These are phyloP conservation scores for Aeschynomene evenia DNA, from an alignment of 306 rosid species.

Conservation along the genomic window DNA sequence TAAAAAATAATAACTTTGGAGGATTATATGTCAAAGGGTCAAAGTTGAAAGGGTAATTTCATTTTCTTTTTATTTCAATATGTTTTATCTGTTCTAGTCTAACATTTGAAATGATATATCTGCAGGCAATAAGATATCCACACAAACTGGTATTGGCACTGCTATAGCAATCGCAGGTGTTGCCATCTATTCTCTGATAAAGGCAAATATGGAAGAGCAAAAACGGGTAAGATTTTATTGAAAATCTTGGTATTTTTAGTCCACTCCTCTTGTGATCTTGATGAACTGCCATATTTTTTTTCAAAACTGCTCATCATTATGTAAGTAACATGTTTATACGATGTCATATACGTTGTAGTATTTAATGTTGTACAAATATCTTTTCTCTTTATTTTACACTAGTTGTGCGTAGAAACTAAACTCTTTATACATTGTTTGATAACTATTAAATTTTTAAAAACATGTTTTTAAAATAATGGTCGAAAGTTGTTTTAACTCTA, in stretches of 20 bases:
- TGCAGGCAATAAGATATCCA: conserved; percentile 69
- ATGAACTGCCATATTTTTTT: background rate
- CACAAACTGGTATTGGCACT: conserved; percentile 75
- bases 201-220: conserved; percentile 71
- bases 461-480: no score
- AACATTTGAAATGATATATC: conserved; percentile 11
- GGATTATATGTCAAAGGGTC: background rate
- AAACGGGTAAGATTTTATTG: conserved; percentile 45
- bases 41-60: background rate
- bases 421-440: no score
- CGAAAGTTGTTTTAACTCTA: no score
- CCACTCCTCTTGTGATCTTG: background rate
- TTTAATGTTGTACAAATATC: no score
- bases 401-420: no score
- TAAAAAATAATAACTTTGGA: background rate
- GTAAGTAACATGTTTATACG: background rate
- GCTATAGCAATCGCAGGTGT: conserved; percentile 76
- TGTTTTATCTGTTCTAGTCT: background rate
- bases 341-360: no score
- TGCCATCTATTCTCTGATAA: conserved; percentile 70
- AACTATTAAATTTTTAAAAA: no score
- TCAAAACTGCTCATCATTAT: background rate
- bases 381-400: no score
- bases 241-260: background rate
- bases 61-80: background rate